Base-by-base conservation (phyloP, 75 land plant genomes). In the Picea glauca region DNA sequence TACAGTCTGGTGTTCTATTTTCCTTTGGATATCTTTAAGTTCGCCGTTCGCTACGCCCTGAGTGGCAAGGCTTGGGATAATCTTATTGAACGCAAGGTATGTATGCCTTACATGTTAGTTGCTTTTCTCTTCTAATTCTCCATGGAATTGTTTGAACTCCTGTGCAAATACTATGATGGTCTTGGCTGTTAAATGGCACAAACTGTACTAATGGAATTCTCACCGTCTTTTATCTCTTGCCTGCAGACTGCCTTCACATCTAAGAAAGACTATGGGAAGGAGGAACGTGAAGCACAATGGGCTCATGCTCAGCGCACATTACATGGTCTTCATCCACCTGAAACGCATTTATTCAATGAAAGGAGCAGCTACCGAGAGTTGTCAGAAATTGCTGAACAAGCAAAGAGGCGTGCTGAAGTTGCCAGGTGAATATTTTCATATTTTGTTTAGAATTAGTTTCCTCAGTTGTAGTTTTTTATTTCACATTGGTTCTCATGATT, bases 311-410 rank as follows among this genome's bases (percentile, higher is more conserved):
- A 92, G 60, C 86, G 96, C 46, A 95, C 98, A 5, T 74, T 93
- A 11, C 96, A 95, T 76, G 98, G 98, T 5, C 92, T 93, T 65
- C 91, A 93, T 31, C 85, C 96, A 20, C 88, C 93, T 23, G 90
- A 91, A 64, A 79, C 84, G 4, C 81, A 73, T 67, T 59, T 87
- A 15, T 87, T 87, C 82, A 0, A 13, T 38, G 93, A 91, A 0
- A 87, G 78, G 84, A 83, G 76, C 74, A 87, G 88, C 78, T 91
- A 87, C 77, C 68, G 88, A 62, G 94, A 92, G 58, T 90, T 93
- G 8, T 86, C 94, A 1, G 96, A 89, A 72, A 93, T 95, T 33
- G 98, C 98, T 18, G 98, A 95, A 76, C 98, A 95, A 79, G 98
- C 98, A 77, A 95, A 93, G 84, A 85, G 96, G 59, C 84, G 98